Percentiles rank a stretch among this genome's conserved stretches.
Conservation (phyloP, 306 rosid genomes). For the Malus orientalis region DNA sequence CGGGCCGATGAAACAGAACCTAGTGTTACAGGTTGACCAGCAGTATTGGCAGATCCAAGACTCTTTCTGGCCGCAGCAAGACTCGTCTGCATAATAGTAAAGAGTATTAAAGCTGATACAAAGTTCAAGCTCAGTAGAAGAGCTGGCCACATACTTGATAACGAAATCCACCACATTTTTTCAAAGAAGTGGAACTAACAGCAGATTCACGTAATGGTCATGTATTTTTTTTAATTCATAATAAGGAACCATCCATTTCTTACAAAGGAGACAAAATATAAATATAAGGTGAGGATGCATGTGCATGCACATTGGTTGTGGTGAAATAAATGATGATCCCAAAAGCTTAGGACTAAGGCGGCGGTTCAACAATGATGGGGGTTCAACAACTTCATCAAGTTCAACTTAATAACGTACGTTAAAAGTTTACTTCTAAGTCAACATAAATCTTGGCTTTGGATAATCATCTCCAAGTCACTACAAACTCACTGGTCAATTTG, state of each 20-base stretch:
- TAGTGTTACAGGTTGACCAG: constrained; percentile 38
- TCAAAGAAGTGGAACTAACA: neutral
- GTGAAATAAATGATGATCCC: neutral
- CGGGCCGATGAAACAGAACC: constrained; percentile 33
- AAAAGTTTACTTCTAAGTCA: neutral
- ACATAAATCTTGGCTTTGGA: neutral
- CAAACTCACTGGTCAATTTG: neutral
- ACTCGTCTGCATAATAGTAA: constrained; percentile 58
- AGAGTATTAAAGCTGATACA: neutral
- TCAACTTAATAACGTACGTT: neutral
- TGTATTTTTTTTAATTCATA: neutral
- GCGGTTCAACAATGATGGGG: neutral
- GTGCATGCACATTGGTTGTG: neutral
- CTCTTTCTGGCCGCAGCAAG: constrained; percentile 83
- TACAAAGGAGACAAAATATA: neutral
- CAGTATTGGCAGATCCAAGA: constrained; percentile 44
- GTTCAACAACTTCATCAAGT: neutral
- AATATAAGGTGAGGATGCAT: neutral
- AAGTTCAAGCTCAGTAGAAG: neutral
- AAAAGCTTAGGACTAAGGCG: neutral
- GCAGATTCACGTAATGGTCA: neutral
- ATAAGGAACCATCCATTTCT: neutral
- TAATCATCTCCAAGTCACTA: neutral
- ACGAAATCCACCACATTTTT: neutral
- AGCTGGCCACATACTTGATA: neutral